A percentile compares a stretch with the other conserved stretches of the same genome.
Conservation (phyloP, 805 yeast genomes). For the Candida tibetensis region DNA sequence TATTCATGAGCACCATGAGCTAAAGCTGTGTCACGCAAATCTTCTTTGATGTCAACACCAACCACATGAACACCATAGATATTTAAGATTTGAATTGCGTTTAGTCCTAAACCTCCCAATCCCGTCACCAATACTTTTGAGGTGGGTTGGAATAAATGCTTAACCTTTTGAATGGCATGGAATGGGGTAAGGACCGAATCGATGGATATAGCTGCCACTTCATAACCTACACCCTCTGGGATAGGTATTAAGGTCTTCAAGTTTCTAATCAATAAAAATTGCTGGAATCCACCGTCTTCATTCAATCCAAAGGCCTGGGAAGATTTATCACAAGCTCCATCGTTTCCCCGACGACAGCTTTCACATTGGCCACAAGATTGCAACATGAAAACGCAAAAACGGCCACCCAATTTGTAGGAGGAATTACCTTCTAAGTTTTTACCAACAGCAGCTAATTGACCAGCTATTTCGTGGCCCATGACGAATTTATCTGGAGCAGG, state of each 20-base stretch:
- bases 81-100: constrained; percentile 40
- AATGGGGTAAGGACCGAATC: constrained; percentile 44
- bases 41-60: constrained; percentile 32
- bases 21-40: constrained; percentile 24
- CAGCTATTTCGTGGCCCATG: constrained; percentile 48
- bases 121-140: constrained; percentile 39
- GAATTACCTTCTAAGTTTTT: constrained; percentile 18
- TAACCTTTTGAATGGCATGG: constrained; percentile 39
- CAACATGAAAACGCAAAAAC: constrained; percentile 29
- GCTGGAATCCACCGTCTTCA: constrained; percentile 42
- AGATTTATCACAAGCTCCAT: constrained; percentile 25
- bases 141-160: constrained; percentile 26
- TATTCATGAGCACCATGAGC: constrained; percentile 43
- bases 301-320: constrained; percentile 33
- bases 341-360: constrained; percentile 34
- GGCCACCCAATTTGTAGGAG: constrained; percentile 25
- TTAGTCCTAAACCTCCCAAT: constrained; percentile 42
- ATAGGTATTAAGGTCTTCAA: constrained; percentile 35
- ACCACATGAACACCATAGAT: constrained; percentile 32
- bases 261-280: constrained; percentile 36
- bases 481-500: constrained; percentile 29
- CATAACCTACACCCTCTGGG: constrained; percentile 38
- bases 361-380: constrained; percentile 35
- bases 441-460: constrained; percentile 34
- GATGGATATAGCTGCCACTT: constrained; percentile 39